These are phyloP conservation scores for Bipolaris zeicola DNA, from an alignment of 2,329 filamentous ascomycete genomes.

Conservation along the genomic window DNA sequence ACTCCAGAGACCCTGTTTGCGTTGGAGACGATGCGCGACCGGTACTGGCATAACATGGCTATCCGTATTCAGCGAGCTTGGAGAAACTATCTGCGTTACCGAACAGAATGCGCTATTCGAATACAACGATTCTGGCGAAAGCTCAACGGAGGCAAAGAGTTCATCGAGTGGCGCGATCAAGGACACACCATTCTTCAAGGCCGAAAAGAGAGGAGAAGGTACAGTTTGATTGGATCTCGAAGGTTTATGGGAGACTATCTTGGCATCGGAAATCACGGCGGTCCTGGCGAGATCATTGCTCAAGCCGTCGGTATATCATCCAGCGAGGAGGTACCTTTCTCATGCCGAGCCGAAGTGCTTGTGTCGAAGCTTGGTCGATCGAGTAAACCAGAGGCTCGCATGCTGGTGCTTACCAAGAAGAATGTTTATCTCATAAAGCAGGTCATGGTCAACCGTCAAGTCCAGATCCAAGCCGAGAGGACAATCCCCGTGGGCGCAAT, in stretches of 20 bases:
- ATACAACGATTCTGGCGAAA: slow-evolving; percentile 97
- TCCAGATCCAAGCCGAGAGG: slow-evolving; percentile 80
- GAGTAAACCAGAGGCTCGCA: slow-evolving; percentile 87
- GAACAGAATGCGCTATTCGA: slow-evolving; percentile 87
- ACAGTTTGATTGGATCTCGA: slow-evolving; percentile 88
- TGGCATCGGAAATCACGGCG: slow-evolving; percentile 78
- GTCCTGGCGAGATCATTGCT: slow-evolving; percentile 80
- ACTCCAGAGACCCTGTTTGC: slow-evolving; percentile 96
- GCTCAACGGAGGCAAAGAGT: slow-evolving; percentile 88
- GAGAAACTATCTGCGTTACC: slow-evolving; percentile 93
- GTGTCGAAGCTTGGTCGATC: slow-evolving; percentile 96
- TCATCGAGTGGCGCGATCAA: slow-evolving; percentile 83
- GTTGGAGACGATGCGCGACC: slow-evolving; percentile 94
- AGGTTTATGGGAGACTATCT: slow-evolving; percentile 95
- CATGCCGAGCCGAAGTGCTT: slow-evolving; percentile 85
- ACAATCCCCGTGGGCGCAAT: slow-evolving; percentile 84
- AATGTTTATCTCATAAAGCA: slow-evolving; percentile 91
- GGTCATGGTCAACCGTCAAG: slow-evolving; percentile 77
- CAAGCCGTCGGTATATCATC: slow-evolving; percentile 71
- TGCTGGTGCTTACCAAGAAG: slow-evolving; percentile 80
- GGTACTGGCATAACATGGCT: slow-evolving; percentile 99
- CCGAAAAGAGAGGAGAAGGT: slow-evolving; percentile 88
- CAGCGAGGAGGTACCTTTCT: slow-evolving; percentile 82
- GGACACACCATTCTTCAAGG: slow-evolving; percentile 81
- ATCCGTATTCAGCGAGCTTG: slow-evolving; percentile 96